Conservation (phyloP, 2,329 filamentous ascomycete species). For the Penicillium sp. region DNA sequence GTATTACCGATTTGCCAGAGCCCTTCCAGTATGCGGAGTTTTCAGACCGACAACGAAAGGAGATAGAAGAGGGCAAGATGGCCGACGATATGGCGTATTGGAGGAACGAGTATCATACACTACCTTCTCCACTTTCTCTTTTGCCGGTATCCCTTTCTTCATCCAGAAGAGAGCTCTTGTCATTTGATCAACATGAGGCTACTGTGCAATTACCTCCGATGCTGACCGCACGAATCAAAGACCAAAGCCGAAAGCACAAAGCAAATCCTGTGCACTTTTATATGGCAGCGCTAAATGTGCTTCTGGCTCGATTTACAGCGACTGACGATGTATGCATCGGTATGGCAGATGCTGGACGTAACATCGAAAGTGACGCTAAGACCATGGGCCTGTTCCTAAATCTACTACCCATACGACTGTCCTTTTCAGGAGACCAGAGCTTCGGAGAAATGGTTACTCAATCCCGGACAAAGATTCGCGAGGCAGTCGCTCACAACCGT, state of each 20-base stretch:
- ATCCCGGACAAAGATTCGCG: constrained; percentile 23
- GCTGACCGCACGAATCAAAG: background rate
- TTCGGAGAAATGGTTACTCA: constrained; percentile 31
- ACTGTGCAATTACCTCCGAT: background rate
- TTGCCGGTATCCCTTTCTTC: constrained; percentile 17
- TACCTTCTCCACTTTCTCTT: constrained; percentile 28
- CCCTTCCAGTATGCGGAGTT: constrained; percentile 43
- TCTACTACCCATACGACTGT: constrained; percentile 45
- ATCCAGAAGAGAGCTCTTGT: constrained; percentile 18
- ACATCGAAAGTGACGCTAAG: constrained; percentile 25
- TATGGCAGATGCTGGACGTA: constrained; percentile 44
- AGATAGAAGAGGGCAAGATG: constrained; percentile 23
- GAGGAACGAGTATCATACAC: constrained; percentile 23
- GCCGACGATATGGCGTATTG: constrained; percentile 33
- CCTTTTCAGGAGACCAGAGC: constrained; percentile 16
- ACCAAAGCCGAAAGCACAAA: background rate
- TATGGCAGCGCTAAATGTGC: constrained; percentile 36
- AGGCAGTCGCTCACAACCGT: constrained; percentile 39
- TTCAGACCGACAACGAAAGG: constrained; percentile 20
- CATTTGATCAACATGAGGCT: constrained; percentile 8
- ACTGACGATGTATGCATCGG: constrained; percentile 45
- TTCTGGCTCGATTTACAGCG: constrained; percentile 34
- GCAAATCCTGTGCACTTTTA: constrained; percentile 43
- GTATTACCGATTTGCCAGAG: too few species aligned
- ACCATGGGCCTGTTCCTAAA: constrained; percentile 50